Conservation (phyloP, 139 green algal species). For the Volvox reticuliferus region DNA sequence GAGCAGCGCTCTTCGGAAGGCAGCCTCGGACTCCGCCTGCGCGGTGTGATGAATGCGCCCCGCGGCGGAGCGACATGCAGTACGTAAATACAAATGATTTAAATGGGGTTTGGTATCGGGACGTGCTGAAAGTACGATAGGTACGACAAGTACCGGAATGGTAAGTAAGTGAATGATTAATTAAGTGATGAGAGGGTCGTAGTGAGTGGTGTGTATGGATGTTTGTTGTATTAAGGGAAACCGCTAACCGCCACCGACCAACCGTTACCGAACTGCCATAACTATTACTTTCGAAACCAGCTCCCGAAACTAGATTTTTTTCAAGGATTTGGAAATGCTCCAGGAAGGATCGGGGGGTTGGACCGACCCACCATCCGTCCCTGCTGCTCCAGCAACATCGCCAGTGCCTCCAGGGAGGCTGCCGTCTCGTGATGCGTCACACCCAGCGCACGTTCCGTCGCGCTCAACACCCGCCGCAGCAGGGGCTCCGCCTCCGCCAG, state of each 20-base stretch:
- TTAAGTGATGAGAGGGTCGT: background rate
- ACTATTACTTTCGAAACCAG: background rate
- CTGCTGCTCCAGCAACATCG: constrained; percentile 17
- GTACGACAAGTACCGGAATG: no score
- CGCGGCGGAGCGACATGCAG: no score
- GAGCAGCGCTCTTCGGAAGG: constrained; percentile 13
- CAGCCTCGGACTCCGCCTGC: constrained; percentile 18
- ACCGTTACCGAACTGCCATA: background rate
- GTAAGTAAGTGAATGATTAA: no score
- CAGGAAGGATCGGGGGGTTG: background rate
- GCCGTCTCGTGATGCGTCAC: background rate
- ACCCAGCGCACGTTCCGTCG: background rate
- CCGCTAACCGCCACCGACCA: no score
- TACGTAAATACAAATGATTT: no score
- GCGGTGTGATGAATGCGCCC: no score
- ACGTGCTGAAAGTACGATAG: no score
- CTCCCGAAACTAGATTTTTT: background rate
- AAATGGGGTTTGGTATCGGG: no score
- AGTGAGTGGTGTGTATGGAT: background rate
- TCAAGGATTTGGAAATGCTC: background rate
- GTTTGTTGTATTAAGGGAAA: no score
- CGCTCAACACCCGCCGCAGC: constrained; percentile 7
- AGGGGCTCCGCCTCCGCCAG: constrained; percentile 28
- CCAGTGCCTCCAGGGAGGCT: constrained; percentile 1
- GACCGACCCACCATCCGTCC: background rate